Evolutionary conservation across 345 rosid genomes (phyloP).

Genomic region (Mallotus nudiflorus): DNA sequence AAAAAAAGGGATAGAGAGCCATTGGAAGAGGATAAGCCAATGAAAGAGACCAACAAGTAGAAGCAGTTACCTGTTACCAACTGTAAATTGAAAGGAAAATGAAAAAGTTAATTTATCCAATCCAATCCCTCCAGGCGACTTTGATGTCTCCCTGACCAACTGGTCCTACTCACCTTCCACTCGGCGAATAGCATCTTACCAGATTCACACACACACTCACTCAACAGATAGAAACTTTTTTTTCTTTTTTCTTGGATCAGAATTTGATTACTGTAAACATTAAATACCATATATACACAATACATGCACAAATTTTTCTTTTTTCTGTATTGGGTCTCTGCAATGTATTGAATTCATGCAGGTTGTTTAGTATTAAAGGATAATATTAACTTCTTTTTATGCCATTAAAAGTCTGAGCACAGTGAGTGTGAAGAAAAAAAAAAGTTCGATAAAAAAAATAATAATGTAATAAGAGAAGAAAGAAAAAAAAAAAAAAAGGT

Average conservation of each 20-base stretch:
- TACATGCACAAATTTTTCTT: neutral
- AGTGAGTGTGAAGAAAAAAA: neutral
- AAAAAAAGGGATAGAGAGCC: neutral
- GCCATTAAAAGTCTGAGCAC: neutral
- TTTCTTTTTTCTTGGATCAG: neutral
- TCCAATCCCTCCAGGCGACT: too few relatives aligned
- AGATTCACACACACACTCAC: neutral
- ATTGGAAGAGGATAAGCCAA: neutral
- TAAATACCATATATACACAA: neutral
- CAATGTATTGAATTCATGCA: neutral
- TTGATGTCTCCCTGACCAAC: neutral
- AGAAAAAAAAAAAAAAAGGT: neutral
- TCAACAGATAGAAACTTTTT: neutral
- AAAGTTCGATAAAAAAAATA: neutral
- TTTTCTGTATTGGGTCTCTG: neutral
- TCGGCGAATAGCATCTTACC: neutral
- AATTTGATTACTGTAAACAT: neutral
- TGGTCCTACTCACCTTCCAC: conserved; percentile 4
- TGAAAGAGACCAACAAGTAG: neutral
- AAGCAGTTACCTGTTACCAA: neutral
- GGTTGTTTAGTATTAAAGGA: neutral
- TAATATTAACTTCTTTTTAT: neutral
- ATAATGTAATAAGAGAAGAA: neutral
- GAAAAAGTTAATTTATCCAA: neutral
- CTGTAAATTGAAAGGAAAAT: neutral